These are phyloP conservation scores for Prunus kanzakura DNA, from an alignment of 306 rosid species.

Conservation along the genomic window DNA sequence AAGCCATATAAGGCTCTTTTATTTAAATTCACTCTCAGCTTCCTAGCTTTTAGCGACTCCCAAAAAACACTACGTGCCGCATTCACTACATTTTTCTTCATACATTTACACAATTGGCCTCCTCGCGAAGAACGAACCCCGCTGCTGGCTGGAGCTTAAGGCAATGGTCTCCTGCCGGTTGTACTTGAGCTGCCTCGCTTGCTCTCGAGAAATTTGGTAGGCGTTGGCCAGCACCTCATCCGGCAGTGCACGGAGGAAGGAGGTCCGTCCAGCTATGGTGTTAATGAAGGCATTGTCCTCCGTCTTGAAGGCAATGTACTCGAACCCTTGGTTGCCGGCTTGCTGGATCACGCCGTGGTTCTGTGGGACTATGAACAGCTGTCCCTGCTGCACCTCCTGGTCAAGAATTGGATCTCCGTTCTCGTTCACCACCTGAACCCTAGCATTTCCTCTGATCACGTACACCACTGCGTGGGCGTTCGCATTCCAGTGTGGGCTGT, in stretches of 20 bases:
- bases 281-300: constrained; percentile 32
- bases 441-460: constrained; percentile 50
- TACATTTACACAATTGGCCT: too few relatives aligned
- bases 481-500: constrained; percentile 54
- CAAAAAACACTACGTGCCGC: background rate
- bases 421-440: constrained; percentile 48
- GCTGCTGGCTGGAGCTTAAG: constrained; percentile 19
- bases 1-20: background rate
- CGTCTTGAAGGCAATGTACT: constrained; percentile 58
- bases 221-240: constrained; percentile 38
- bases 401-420: constrained; percentile 40
- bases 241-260: constrained; percentile 31
- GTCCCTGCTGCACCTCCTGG: constrained; percentile 36
- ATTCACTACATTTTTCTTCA: background rate
- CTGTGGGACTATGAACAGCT: constrained; percentile 50
- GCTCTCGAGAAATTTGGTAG: constrained; percentile 27
- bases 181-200: constrained; percentile 40
- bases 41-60: background rate
- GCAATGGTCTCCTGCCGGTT: constrained; percentile 29
- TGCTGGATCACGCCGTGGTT: constrained; percentile 43
- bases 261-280: constrained; percentile 43
- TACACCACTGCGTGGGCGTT: constrained; percentile 46
- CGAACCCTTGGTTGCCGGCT: constrained; percentile 36
- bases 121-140: too few relatives aligned
- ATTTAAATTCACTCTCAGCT: too few relatives aligned